Evolutionary conservation across 768 basidiomycete genomes (phyloP).

Genomic region (Mrakia frigida): DNA sequence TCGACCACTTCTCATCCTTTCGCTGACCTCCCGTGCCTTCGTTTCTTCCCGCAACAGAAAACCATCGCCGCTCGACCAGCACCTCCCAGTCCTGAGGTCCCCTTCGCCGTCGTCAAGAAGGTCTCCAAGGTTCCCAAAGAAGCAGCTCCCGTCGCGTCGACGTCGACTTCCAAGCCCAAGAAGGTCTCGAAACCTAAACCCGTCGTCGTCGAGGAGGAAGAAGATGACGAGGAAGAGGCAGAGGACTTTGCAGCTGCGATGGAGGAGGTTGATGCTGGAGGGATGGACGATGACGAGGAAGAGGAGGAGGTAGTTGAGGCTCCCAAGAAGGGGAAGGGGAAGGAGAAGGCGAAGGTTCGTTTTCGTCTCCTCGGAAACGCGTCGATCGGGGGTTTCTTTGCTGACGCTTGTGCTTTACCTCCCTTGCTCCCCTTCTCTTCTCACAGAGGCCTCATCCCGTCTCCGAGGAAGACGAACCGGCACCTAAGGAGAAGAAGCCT

Average conservation of each 20-base stretch:
- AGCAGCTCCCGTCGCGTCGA: neutral
- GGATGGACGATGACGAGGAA: constrained; percentile 1
- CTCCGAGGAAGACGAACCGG: neutral
- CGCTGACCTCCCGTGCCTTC: neutral
- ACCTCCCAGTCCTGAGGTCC: neutral
- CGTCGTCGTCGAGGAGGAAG: neutral
- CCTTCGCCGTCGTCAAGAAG: neutral
- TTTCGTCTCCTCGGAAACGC: neutral
- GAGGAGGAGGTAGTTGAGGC: neutral
- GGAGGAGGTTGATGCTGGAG: constrained; percentile 1
- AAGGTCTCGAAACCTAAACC: neutral
- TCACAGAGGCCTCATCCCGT: neutral
- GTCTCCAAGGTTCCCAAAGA: neutral
- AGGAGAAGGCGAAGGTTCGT: constrained; percentile 17
- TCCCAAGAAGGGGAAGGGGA: neutral
- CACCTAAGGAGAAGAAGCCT: constrained; percentile 5
- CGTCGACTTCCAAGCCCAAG: neutral
- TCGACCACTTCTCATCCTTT: neutral
- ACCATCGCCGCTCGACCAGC: neutral
- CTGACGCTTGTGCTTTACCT: neutral
- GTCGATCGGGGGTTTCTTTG: no score
- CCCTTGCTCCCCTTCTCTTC: neutral
- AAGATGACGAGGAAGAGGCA: neutral
- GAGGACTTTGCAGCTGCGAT: constrained; percentile 13
- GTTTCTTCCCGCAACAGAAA: neutral